Conservation (phyloP, 1,284 basidiomycete genomes). For the Amylostereum areolatum region DNA sequence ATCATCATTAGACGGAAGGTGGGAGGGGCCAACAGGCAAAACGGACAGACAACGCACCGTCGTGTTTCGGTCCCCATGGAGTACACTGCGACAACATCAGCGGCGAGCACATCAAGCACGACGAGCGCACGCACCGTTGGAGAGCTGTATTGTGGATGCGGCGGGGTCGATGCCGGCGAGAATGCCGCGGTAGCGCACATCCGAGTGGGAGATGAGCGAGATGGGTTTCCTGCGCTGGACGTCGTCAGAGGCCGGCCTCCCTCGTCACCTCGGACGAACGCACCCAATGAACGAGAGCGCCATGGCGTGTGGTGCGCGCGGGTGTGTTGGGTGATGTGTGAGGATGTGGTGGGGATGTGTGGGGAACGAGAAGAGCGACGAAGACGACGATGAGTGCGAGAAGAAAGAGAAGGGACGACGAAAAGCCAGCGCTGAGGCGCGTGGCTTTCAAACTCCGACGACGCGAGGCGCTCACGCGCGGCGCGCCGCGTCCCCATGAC, state of each 20-base stretch:
- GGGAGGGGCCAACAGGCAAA: constrained; percentile 12
- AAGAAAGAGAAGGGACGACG: background rate
- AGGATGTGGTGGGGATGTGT: too few species aligned
- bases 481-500: too few species aligned
- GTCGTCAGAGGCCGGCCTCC: constrained; percentile 14
- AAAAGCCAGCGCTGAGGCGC: background rate
- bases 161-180: constrained; percentile 80
- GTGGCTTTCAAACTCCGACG: too few species aligned
- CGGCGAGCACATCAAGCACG: constrained; percentile 1
- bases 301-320: constrained; percentile 33
- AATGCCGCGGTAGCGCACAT: constrained; percentile 86
- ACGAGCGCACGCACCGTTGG: constrained; percentile 56
- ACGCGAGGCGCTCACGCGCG: too few species aligned
- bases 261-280: constrained; percentile 10
- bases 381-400: too few species aligned
- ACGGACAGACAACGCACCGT: constrained; percentile 56
- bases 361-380: constrained; percentile 5
- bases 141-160: constrained; percentile 81
- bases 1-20: too few species aligned
- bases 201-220: constrained; percentile 84
- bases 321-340: constrained; percentile 2
- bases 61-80: constrained; percentile 87
- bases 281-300: constrained; percentile 71
- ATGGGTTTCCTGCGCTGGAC: constrained; percentile 67
- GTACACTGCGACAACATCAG: constrained; percentile 45